Evolutionary conservation across 2,329 filamentous ascomycete genomes (phyloP).

Genomic region (Apiospora koreana): DNA sequence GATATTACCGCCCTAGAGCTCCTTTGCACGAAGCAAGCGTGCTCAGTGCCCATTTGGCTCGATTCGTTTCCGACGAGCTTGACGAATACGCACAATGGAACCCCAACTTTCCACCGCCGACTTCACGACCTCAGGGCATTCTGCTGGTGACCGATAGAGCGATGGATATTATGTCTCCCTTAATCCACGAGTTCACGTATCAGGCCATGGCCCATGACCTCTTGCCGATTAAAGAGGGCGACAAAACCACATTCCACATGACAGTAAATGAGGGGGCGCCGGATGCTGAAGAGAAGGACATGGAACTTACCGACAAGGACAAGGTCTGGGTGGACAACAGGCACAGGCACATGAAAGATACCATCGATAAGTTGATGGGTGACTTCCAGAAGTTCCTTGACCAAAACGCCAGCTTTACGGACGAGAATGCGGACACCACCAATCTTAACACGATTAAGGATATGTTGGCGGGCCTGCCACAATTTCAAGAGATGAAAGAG

Average conservation of each 20-base stretch:
- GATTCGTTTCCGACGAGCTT: conserved; percentile 88
- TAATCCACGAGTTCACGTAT: conserved; percentile 96
- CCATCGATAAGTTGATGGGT: conserved; percentile 86
- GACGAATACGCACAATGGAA: conserved; percentile 87
- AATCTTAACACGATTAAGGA: conserved; percentile 92
- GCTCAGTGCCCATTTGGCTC: conserved; percentile 82
- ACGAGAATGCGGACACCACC: conserved; percentile 67
- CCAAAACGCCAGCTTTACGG: conserved; percentile 89
- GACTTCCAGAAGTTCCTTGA: conserved; percentile 92
- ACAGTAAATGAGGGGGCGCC: conserved; percentile 72
- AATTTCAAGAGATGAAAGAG: conserved; percentile 95
- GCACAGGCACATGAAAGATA: conserved; percentile 97
- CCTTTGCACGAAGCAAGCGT: conserved; percentile 85
- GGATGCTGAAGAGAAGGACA: conserved; percentile 79
- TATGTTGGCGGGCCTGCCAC: conserved; percentile 91
- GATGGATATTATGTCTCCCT: conserved; percentile 86
- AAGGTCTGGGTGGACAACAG: conserved; percentile 94
- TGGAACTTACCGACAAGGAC: conserved; percentile 89
- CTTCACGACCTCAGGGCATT: conserved; percentile 75
- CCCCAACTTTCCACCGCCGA: conserved; percentile 79
- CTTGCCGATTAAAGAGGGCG: conserved; percentile 81
- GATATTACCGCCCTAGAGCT: conserved; percentile 79
- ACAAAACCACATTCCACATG: conserved; percentile 85
- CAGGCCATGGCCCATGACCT: conserved; percentile 98
- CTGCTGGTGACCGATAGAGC: conserved; percentile 88